Percentiles rank a stretch among this genome's conserved stretches.
phyloP scores from a whole-genome alignment of 2,329 filamentous ascomycete genomes.

The Penicillium expansum region DNA sequence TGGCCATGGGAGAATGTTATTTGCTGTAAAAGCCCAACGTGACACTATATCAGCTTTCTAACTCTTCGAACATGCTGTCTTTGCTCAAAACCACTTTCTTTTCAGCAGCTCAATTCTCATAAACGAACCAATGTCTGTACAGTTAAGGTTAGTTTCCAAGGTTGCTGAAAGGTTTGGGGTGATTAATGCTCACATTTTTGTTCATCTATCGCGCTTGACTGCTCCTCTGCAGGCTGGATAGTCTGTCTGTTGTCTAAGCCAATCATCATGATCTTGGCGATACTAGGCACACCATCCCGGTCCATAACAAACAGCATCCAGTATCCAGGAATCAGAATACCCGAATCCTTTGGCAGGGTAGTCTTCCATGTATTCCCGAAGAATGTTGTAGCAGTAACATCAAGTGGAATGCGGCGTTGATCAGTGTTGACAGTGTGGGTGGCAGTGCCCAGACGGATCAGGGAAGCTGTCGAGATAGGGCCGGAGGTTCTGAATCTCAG shows the following conservation, averaged over 20 bases:
- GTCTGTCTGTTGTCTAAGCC: background rate
- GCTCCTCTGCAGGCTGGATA: background rate
- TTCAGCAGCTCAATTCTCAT: slow-evolving; percentile 5
- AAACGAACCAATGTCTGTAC: background rate
- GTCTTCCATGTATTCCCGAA: background rate
- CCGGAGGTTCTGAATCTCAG: slow-evolving; percentile 45
- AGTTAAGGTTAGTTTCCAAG: background rate
- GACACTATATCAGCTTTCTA: background rate
- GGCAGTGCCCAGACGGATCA: slow-evolving; percentile 51
- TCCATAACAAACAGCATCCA: slow-evolving; percentile 54
- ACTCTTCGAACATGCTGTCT: background rate
- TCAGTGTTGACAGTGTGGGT: slow-evolving; percentile 61
- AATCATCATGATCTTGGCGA: slow-evolving; percentile 7
- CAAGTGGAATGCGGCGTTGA: slow-evolving; percentile 53
- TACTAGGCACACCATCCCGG: background rate
- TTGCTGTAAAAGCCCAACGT: background rate
- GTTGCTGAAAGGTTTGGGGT: background rate
- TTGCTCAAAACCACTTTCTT: background rate
- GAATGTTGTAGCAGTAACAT: background rate
- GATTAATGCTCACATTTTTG: slow-evolving; percentile 1
- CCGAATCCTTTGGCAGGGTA: slow-evolving; percentile 48
- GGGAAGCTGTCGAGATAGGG: slow-evolving; percentile 27
- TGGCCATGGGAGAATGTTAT: background rate
- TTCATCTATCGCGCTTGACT: background rate
- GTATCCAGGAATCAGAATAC: slow-evolving; percentile 52